Evolutionary conservation across 2,329 filamentous ascomycete species (phyloP), one percentile per base, ranked within the genome.

Genomic region (Fusarium dlaminii): DNA sequence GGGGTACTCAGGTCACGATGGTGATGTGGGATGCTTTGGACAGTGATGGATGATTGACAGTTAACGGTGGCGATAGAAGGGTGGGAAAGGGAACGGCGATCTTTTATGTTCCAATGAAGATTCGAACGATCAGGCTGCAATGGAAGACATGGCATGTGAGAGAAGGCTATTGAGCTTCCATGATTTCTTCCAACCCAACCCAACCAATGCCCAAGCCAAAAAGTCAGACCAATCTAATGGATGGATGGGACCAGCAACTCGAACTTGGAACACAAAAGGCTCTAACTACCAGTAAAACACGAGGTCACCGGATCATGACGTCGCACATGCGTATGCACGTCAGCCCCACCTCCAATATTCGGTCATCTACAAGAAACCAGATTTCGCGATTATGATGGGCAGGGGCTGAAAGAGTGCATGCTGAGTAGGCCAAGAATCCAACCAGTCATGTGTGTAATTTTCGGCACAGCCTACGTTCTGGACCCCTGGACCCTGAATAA

Each of bases 271-370:
- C 37, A 46, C 36, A 42, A 68, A 61, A 57, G 22, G 27, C 58
- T 52, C 30, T n/a, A 20, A 40, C 17, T 62, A 39, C 54, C 48
- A 62, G 42, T 72, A n/a, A 68, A 48, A 60, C 49, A 27, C 45
- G 42, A 61, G 70, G 67, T 74, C 74, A 66, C 51, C 55, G 30
- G 65, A 46, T 63, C 71, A 77, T 77, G 75, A 77, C 75, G 75
- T 77, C 73, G 71, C 70, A 72, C 70, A 76, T 75, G 75, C 71
- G 63, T 63, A 73, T 77, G 75, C 75, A 73, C 73, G 71, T 76
- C 75, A 77, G 72, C 72, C 72, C 72, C 74, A 46, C 69, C 63
- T 52, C 58, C 49, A 48, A 36, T 20, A 40, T 45, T 56, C 55
- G 20, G 52, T 49, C 45, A 52, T 57, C 42, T 36, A 55, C 60